phyloP scores from a whole-genome alignment of 345 rosid species.

The Passiflora organensis region DNA sequence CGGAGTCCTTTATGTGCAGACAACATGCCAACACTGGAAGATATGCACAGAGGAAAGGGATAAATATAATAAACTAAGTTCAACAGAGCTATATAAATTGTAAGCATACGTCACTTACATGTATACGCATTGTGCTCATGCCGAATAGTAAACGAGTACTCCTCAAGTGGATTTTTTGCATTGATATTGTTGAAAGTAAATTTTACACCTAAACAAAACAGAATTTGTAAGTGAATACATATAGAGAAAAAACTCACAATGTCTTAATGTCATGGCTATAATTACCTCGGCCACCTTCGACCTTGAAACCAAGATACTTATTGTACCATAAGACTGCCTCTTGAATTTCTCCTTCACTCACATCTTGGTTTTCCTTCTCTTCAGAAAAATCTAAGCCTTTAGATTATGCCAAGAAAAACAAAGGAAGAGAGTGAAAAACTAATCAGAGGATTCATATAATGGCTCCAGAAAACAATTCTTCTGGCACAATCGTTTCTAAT shows the following conservation, averaged over 20 bases:
- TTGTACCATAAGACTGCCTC: constrained; percentile 84
- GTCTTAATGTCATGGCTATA: neutral
- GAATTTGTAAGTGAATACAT: constrained; percentile 9
- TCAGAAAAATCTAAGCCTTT: constrained; percentile 40
- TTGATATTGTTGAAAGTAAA: constrained; percentile 63
- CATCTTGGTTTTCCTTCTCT: constrained; percentile 38
- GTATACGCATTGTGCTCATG: constrained; percentile 61
- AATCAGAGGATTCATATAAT: too few species aligned
- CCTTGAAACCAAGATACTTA: constrained; percentile 61
- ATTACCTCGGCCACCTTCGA: constrained; percentile 87
- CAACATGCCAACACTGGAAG: constrained; percentile 74
- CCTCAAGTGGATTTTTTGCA: constrained; percentile 38
- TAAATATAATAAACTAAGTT: neutral
- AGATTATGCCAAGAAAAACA: constrained; percentile 12
- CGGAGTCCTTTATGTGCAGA: constrained; percentile 45
- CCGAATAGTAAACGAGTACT: constrained; percentile 58
- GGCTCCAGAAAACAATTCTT: too few species aligned
- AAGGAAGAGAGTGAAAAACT: neutral
- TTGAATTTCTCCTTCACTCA: constrained; percentile 40
- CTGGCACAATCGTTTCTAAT: neutral
- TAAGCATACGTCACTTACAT: constrained; percentile 36
- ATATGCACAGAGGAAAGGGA: constrained; percentile 15
- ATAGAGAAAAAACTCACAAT: neutral
- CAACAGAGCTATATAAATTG: neutral
- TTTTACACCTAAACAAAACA: constrained; percentile 58